Evolutionary conservation across 2,329 filamentous ascomycete species (phyloP), one percentile per base, ranked within the genome.

Genomic region (Curvularia eragrostidis): DNA sequence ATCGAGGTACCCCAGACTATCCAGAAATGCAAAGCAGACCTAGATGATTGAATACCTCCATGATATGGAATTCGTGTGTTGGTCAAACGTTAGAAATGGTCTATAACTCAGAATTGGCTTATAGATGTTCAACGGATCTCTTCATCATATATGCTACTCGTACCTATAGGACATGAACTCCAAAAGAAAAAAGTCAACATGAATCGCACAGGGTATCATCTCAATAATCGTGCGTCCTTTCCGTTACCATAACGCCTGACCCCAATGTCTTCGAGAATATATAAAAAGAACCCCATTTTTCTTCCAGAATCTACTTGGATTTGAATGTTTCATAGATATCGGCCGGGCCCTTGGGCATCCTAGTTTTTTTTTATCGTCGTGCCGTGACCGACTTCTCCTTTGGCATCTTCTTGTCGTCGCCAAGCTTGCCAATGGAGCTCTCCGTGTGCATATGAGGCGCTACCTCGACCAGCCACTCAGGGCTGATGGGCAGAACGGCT

Each of bases 361-460:
- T 44, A 28, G 23, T 18, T 4, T 6, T 18, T 4, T 6, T 46
- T 30, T 24, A 47, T 15, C 43, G n/a, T 47, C 26, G 26, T 23
- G 28, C 43, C 5, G 26, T 32, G 18, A 18, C 28, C 10, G 26
- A 32, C 21, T 32, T 47, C 2, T 30, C 43, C 18, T 32, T 47
- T 32, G 43, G 43, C 68, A 91, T 54, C 61, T 63, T 63, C 55
- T 61, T 58, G 19, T 47, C 58, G 24, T 56, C 53, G 13, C 39
- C 60, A 34, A 63, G 34, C 3, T 44, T 53, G 19, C 55, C 59
- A 18, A 64, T 54, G 6, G 41, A 38, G 10, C 44, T 90, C 80
- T 91, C 90, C 80, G 96, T 97, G 76, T 97, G 91, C 73, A 93
- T 97, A 80, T 98, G 95, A 61, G 94, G 94, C 61, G 95, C 95